Conservation (phyloP, 2,329 filamentous ascomycete genomes). For the Pseudogymnoascus sp. region DNA sequence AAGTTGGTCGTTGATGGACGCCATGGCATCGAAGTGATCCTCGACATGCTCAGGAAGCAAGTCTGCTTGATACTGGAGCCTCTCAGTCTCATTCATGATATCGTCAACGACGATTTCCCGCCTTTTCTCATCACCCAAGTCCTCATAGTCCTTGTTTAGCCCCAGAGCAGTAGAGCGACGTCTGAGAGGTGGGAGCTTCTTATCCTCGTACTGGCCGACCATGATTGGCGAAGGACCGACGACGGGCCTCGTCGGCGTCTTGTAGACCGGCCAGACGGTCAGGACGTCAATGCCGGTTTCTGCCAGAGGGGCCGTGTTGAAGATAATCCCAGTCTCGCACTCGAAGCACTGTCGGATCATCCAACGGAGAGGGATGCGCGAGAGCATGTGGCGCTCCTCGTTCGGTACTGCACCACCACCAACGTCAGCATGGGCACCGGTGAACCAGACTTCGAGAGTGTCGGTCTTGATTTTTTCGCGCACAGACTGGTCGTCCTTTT, state of each 20-base stretch:
- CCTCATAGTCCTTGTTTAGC: slow-evolving; percentile 21
- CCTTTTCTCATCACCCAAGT: slow-evolving; percentile 16
- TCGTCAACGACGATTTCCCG: neutral
- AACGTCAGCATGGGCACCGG: slow-evolving; percentile 35
- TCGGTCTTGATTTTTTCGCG: slow-evolving; percentile 31
- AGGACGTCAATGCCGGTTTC: slow-evolving; percentile 35
- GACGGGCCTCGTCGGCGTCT: slow-evolving; percentile 24
- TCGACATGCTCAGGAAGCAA: slow-evolving; percentile 34
- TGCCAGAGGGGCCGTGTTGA: slow-evolving; percentile 32
- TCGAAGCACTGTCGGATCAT: slow-evolving; percentile 41
- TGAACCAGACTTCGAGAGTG: slow-evolving; percentile 37
- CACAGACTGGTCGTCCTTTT: slow-evolving; percentile 12
- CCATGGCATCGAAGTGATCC: slow-evolving; percentile 35
- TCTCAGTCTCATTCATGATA: slow-evolving; percentile 5
- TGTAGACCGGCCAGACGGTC: slow-evolving; percentile 33
- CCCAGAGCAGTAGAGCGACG: slow-evolving; percentile 26
- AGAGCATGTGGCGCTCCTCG: slow-evolving; percentile 34
- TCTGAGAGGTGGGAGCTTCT: slow-evolving; percentile 26
- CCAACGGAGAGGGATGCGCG: slow-evolving; percentile 38
- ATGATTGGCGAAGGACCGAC: slow-evolving; percentile 30
- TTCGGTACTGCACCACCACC: slow-evolving; percentile 37
- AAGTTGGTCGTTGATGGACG: slow-evolving; percentile 35
- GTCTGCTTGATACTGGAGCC: slow-evolving; percentile 14
- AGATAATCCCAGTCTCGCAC: slow-evolving; percentile 38
- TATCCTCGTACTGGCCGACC: slow-evolving; percentile 30